Percentiles rank a stretch among this genome's conserved stretches.
Evolutionary conservation across 768 basidiomycete species (phyloP).

Genomic region (Exidia glandulosa): DNA sequence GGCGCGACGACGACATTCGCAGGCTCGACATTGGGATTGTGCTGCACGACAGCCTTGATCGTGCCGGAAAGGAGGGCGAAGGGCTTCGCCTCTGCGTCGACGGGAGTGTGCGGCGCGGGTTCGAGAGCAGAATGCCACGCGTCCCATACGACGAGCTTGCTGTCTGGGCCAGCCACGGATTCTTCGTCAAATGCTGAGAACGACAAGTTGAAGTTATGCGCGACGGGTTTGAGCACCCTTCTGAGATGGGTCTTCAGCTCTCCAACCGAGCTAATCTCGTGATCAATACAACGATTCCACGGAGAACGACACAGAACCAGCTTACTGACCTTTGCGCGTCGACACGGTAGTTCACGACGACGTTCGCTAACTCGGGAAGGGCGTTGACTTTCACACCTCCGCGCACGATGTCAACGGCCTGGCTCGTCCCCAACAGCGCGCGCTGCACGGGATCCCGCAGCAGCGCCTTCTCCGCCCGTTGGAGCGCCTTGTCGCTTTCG

Average conservation of each 20-base stretch:
- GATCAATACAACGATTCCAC: no score
- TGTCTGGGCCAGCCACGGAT: not conserved
- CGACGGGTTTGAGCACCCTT: slow-evolving; percentile 4
- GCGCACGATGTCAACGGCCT: slow-evolving; percentile 34
- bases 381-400: slow-evolving; percentile 34
- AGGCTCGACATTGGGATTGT: not conserved
- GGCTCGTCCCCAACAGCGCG: slow-evolving; percentile 26
- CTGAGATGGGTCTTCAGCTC: slow-evolving; percentile 3
- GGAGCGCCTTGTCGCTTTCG: slow-evolving; percentile 21
- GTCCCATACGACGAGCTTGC: not conserved
- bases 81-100: slow-evolving; percentile 1
- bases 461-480: slow-evolving; percentile 20
- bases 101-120: slow-evolving; percentile 11
- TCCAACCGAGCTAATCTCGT: slow-evolving; percentile 2
- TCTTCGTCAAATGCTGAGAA: slow-evolving; percentile 5
- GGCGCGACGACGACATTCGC: slow-evolving; percentile 1
- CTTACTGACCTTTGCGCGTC: slow-evolving; percentile 5
- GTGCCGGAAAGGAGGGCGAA: slow-evolving; percentile 10
- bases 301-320: not conserved
- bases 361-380: slow-evolving; percentile 24
- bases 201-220: slow-evolving; percentile 2
- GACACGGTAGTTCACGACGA: slow-evolving; percentile 13
- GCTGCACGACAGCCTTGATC: slow-evolving; percentile 7
- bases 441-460: slow-evolving; percentile 13
- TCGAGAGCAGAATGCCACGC: slow-evolving; percentile 8